phyloP scores from a whole-genome alignment of 805 yeast genomes.

The Teunomyces funiuensis region DNA sequence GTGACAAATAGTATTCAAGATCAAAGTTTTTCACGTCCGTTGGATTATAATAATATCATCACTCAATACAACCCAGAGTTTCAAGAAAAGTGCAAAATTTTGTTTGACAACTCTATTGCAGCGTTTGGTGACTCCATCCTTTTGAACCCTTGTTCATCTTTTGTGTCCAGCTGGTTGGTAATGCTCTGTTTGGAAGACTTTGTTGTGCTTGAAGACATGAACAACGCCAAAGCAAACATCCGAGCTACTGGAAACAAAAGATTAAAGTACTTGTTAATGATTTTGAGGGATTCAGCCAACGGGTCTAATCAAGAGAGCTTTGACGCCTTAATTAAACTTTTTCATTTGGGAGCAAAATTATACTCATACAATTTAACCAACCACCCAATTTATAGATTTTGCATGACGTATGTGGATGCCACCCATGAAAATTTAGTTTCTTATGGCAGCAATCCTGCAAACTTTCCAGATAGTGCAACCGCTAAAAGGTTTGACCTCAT shows the following conservation, averaged over 20 bases:
- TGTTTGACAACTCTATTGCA: constrained; percentile 32
- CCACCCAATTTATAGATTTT: constrained; percentile 32
- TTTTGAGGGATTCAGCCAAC: constrained; percentile 29
- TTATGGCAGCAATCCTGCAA: constrained; percentile 8
- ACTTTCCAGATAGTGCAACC: constrained; percentile 14
- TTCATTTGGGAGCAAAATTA: constrained; percentile 35
- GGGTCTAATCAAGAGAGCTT: constrained; percentile 31
- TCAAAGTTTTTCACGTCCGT: constrained; percentile 38
- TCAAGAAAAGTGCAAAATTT: constrained; percentile 22
- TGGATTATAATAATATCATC: constrained; percentile 30
- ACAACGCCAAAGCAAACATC: constrained; percentile 17
- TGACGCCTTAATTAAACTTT: constrained; percentile 35
- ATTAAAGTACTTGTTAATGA: constrained; percentile 27
- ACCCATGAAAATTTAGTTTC: constrained; percentile 24
- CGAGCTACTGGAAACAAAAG: constrained; percentile 32
- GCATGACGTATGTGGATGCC: constrained; percentile 30
- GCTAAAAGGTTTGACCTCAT: constrained; percentile 21
- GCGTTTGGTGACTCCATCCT: constrained; percentile 29
- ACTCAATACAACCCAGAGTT: constrained; percentile 19
- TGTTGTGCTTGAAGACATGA: constrained; percentile 24
- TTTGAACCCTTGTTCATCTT: constrained; percentile 16
- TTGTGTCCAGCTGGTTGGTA: constrained; percentile 33
- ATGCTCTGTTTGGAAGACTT: constrained; percentile 37
- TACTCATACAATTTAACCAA: constrained; percentile 14
- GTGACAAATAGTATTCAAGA: constrained; percentile 31